A percentile compares a stretch with the other conserved stretches of the same genome.
Evolutionary conservation across 345 rosid species (phyloP).

Genomic region (Dimocarpus longan): DNA sequence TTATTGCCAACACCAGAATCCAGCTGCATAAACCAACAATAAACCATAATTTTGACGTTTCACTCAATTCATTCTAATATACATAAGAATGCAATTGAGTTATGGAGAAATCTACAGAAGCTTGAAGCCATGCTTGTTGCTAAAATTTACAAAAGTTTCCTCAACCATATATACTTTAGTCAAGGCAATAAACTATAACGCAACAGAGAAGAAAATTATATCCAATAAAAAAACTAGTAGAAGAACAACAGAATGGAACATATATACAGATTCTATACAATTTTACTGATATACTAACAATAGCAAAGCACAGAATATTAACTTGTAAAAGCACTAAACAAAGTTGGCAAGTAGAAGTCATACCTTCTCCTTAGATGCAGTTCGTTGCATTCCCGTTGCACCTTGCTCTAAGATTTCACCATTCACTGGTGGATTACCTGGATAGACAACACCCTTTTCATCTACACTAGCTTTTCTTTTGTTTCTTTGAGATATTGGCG

Average conservation of each 20-base stretch:
- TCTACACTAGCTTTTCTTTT: constrained; percentile 24
- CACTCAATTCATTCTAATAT: neutral
- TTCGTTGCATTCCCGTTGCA: constrained; percentile 28
- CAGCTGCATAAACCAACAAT: constrained; percentile 23
- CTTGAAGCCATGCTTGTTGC: neutral
- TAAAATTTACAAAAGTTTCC: neutral
- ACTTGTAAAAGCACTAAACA: constrained; percentile 6
- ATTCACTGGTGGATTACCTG: constrained; percentile 4
- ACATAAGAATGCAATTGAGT: constrained; percentile 5
- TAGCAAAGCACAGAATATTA: neutral
- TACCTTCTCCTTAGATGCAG: constrained; percentile 46
- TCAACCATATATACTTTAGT: constrained; percentile 1
- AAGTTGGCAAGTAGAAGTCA: neutral
- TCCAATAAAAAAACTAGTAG: neutral
- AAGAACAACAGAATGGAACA: neutral
- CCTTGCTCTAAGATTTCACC: constrained; percentile 25
- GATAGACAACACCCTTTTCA: constrained; percentile 23
- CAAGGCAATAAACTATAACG: neutral
- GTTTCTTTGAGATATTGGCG: constrained; percentile 20
- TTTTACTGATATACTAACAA: neutral
- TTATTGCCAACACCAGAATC: constrained; percentile 34
- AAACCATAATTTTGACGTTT: neutral
- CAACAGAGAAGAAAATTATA: neutral
- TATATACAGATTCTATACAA: neutral
- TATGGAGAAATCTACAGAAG: neutral